Conservation (phyloP, 768 basidiomycete genomes). For the Suillus subluteus region DNA sequence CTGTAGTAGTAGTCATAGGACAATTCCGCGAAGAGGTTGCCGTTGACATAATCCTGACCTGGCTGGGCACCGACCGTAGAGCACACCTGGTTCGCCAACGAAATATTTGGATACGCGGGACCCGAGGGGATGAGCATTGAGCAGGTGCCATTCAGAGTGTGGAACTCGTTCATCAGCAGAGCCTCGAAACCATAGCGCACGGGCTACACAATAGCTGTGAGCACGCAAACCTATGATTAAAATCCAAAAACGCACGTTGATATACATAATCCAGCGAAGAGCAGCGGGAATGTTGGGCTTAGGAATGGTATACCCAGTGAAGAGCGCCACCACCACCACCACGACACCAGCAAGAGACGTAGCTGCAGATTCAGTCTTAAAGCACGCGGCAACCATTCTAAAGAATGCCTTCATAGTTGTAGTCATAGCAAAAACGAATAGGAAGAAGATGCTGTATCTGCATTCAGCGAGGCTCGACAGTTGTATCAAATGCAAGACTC, state of each 20-base stretch:
- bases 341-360: conserved; percentile 60
- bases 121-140: conserved; percentile 63
- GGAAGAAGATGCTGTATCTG: conserved; percentile 60
- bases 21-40: conserved; percentile 56
- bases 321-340: conserved; percentile 58
- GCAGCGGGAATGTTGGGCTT: conserved; percentile 68
- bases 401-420: conserved; percentile 86
- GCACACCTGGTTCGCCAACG: conserved; percentile 76
- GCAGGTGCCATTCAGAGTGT: conserved; percentile 65
- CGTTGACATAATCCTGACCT: conserved; percentile 62
- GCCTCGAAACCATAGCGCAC: conserved; percentile 54
- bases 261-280: conserved; percentile 66
- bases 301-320: conserved; percentile 62
- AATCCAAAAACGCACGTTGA: conserved; percentile 47
- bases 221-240: not conserved
- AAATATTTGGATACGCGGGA: conserved; percentile 58
- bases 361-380: conserved; percentile 61
- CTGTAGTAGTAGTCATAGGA: conserved; percentile 44
- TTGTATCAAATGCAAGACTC: conserved; percentile 27
- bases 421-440: conserved; percentile 67
- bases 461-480: conserved; percentile 15
- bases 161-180: conserved; percentile 85
- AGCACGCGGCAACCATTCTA: conserved; percentile 65
- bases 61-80: conserved; percentile 65
- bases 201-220: not conserved